Percentiles rank a stretch among this genome's conserved stretches.
Evolutionary conservation across 306 rosid genomes (phyloP).

Genomic region (Pachyrhizus erosus): DNA sequence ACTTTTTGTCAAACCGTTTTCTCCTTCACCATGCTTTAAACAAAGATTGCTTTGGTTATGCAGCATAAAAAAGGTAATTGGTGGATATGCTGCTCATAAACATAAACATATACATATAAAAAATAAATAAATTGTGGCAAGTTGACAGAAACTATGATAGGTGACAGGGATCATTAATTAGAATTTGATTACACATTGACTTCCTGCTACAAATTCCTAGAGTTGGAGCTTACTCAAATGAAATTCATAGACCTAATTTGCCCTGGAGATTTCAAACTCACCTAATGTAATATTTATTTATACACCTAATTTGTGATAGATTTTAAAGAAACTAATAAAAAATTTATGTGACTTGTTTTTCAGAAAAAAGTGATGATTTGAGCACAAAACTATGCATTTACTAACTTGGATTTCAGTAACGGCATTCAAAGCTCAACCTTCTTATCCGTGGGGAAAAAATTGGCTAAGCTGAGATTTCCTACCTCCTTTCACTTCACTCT

Average conservation of each 20-base stretch:
- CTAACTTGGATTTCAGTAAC: not conserved
- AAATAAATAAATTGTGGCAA: not conserved
- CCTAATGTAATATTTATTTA: not conserved
- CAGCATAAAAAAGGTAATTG: conserved; percentile 1
- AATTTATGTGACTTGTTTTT: not conserved
- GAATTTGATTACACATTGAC: conserved; percentile 15
- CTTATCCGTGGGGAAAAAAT: not conserved
- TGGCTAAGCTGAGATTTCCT: too few species aligned
- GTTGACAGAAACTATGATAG: not conserved
- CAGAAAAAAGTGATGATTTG: not conserved
- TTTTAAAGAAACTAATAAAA: too few species aligned
- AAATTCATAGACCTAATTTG: not conserved
- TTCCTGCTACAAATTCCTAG: not conserved
- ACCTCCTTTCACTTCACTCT: too few species aligned
- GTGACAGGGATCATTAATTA: not conserved
- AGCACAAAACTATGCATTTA: not conserved
- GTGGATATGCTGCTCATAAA: not conserved
- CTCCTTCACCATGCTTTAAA: conserved; percentile 13
- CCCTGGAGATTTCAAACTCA: not conserved
- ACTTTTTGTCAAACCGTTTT: conserved; percentile 1
- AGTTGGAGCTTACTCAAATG: not conserved
- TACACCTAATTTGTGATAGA: not conserved
- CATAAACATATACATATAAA: not conserved
- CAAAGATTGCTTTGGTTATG: not conserved
- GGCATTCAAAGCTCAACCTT: not conserved